A percentile compares a stretch with the other conserved stretches of the same genome.
phyloP scores from a whole-genome alignment of 805 yeast genomes.

The Osmozyma mogii region DNA sequence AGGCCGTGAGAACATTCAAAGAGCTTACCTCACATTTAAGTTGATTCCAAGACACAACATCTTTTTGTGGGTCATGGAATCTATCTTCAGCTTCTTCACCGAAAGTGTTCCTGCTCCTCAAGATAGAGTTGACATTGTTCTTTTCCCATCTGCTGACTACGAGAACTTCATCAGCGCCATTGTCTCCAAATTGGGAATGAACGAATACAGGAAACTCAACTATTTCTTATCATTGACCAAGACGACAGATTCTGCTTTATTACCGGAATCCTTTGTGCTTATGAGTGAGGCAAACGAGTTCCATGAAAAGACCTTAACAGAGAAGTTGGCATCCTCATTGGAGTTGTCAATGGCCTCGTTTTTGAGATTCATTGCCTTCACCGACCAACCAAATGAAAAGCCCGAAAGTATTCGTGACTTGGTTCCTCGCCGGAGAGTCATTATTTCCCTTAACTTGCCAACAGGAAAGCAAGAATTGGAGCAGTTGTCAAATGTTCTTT shows the following conservation, averaged over 20 bases:
- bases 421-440: constrained; percentile 44
- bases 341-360: constrained; percentile 40
- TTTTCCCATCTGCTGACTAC: constrained; percentile 46
- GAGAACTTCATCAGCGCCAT: constrained; percentile 76
- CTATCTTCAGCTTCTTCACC: constrained; percentile 47
- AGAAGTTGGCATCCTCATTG: constrained; percentile 29
- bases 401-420: constrained; percentile 57
- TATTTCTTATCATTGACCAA: constrained; percentile 81
- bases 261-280: constrained; percentile 72
- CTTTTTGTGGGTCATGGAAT: constrained; percentile 59
- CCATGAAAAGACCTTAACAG: constrained; percentile 54
- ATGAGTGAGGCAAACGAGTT: constrained; percentile 87
- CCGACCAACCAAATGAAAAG: constrained; percentile 73
- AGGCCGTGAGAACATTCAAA: constrained; percentile 74
- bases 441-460: constrained; percentile 49
- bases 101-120: constrained; percentile 46
- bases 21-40: constrained; percentile 51
- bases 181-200: constrained; percentile 81
- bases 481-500: constrained; percentile 42
- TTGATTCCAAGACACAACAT: constrained; percentile 77
- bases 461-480: constrained; percentile 41
- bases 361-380: constrained; percentile 64
- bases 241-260: constrained; percentile 60
- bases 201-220: constrained; percentile 61
- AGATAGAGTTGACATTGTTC: constrained; percentile 55